Evolutionary conservation across 1,284 basidiomycete species (phyloP).

Genomic region (Taiwanofungus camphoratus): DNA sequence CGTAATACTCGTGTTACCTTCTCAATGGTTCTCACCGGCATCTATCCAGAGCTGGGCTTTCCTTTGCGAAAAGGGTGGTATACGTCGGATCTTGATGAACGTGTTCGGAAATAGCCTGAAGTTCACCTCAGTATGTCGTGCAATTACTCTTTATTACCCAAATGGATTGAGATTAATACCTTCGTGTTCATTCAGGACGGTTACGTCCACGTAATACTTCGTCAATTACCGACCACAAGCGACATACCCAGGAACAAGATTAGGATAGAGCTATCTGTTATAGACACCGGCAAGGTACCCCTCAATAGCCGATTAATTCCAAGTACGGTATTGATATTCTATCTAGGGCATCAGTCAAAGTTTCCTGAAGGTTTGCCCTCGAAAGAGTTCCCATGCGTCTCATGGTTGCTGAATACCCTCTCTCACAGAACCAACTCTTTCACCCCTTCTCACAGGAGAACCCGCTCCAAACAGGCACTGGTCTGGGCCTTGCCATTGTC

Average conservation of each 20-base stretch:
- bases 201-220: constrained; percentile 82
- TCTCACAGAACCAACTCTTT: constrained; percentile 85
- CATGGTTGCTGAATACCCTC: constrained; percentile 4
- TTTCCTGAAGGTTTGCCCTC: constrained; percentile 76
- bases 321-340: not conserved
- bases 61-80: constrained; percentile 88
- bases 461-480: constrained; percentile 87
- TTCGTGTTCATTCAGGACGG: constrained; percentile 51
- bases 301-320: not conserved
- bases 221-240: constrained; percentile 57
- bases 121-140: constrained; percentile 66
- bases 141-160: not conserved
- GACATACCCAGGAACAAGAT: constrained; percentile 52
- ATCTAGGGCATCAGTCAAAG: constrained; percentile 77
- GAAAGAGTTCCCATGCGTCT: constrained; percentile 6
- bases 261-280: constrained; percentile 81
- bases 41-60: constrained; percentile 74
- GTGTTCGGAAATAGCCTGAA: constrained; percentile 93
- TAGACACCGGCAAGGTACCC: constrained; percentile 83
- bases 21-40: not conserved
- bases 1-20: not conserved
- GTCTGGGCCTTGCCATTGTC: constrained; percentile 94
- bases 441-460: constrained; percentile 97
- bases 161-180: no score
- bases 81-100: constrained; percentile 92